Evolutionary conservation across 352 stramenopile species (phyloP), one percentile per base, ranked within the genome.

Genomic region (Aphanomyces astaci): DNA sequence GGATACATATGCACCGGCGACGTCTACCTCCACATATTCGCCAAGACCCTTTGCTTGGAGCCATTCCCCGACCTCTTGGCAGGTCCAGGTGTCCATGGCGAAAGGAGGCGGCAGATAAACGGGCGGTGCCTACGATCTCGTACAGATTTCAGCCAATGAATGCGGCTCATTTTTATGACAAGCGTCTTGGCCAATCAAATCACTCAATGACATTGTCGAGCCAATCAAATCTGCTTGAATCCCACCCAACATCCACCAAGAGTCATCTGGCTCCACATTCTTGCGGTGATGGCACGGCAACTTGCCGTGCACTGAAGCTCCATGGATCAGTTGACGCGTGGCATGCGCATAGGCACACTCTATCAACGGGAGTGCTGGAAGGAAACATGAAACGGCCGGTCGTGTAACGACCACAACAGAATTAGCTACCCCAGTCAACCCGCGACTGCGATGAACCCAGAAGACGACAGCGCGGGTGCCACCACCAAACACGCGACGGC

Each of bases 21-120:
- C 15, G 55, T 40, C 27, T 45, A 75, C 64, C 45, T 84, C 65
- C 22, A 53, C 68, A 48, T 78, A 70, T 52, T 80, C 66, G 27
- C 32, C 53, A 40, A 84, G 74, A 28, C 71, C 72, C 49, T 74
- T 70, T 30, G 52, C 49, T 31, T 52, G 36, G 36, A 84, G 70
- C 75, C 77, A 84, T n/a, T 52, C 60, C 36, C 70, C 73, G 30
- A 84, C 77, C 43, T 81, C 68, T 22, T 71, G 65, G 67, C 72
- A 77, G 19, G 70, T 73, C 77, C 77, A 84, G 5, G 75, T 49
- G 24, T 68, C 62, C 62, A 68, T 68, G 19, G 3, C 11, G 25
- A 36, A 19, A 59, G 30, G 51, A 39, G 13, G 30, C 7, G 51
- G 13, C 15, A n/a, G 51, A 25, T n/a, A 53, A 25, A 53, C 22